Evolutionary conservation across 116 monocot genomes (phyloP).

Genomic region (Zostera marina): DNA sequence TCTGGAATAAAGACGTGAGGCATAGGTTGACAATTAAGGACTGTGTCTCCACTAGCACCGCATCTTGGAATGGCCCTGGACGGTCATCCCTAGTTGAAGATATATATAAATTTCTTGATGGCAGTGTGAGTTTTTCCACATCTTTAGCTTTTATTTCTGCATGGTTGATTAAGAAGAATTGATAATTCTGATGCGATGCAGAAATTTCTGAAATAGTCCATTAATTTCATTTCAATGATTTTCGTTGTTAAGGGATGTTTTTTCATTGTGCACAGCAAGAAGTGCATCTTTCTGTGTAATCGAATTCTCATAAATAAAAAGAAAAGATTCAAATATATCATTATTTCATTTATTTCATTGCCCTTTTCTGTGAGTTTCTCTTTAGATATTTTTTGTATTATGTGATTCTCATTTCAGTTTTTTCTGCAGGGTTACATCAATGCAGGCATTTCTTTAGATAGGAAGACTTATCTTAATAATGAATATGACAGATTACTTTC

Average conservation of each 20-base stretch:
- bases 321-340: too few species aligned
- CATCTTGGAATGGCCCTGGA: conserved; percentile 32
- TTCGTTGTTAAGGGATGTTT: too few species aligned
- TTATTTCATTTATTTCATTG: neutral
- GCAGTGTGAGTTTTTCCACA: conserved; percentile 44
- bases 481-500: conserved; percentile 2
- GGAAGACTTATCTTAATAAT: neutral
- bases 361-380: neutral
- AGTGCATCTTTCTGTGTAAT: too few species aligned
- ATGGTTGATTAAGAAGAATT: neutral
- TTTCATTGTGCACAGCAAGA: too few species aligned
- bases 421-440: conserved; percentile 85
- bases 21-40: conserved; percentile 54
- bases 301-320: too few species aligned
- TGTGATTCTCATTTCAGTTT: neutral
- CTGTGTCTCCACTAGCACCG: conserved; percentile 34
- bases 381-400: neutral
- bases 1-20: conserved; percentile 83
- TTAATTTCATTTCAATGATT: too few species aligned
- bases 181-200: too few species aligned
- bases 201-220: too few species aligned
- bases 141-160: neutral
- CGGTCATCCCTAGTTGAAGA: conserved; percentile 49
- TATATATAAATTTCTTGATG: conserved; percentile 68
- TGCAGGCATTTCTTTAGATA: conserved; percentile 52